Conservation (phyloP, 257 asterid species). For the Gardenia jasminoides region DNA sequence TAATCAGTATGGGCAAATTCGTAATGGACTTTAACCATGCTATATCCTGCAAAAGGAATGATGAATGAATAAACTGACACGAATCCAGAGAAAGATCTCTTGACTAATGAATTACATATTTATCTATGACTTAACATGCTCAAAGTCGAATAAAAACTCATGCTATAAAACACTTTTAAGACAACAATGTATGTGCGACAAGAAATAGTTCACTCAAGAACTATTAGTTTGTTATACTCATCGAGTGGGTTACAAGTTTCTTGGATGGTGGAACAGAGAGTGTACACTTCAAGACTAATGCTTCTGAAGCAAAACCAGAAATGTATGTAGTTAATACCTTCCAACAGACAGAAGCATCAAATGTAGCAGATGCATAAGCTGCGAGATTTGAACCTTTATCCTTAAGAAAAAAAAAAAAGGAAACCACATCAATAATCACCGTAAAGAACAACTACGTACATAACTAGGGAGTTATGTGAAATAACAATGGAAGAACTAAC, state of each 20-base stretch:
- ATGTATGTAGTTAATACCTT: conserved; percentile 38
- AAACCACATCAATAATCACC: not conserved
- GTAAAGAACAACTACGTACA: not conserved
- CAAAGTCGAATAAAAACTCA: not conserved
- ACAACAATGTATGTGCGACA: not conserved
- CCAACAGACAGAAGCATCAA: conserved; percentile 55
- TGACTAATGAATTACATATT: not conserved
- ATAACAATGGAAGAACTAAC: not conserved
- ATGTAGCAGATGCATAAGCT: conserved; percentile 42
- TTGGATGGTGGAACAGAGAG: not conserved
- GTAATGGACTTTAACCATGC: conserved; percentile 65
- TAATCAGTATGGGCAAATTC: conserved; percentile 53
- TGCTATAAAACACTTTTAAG: not conserved
- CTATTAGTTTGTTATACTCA: not conserved
- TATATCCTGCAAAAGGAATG: conserved; percentile 47
- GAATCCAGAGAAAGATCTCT: not conserved
- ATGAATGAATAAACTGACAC: not conserved
- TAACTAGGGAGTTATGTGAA: not conserved
- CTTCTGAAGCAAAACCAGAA: not conserved
- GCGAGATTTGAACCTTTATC: conserved; percentile 48
- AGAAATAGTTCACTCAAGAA: not conserved
- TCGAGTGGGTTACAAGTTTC: not conserved
- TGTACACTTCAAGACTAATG: not conserved
- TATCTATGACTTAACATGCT: not conserved
- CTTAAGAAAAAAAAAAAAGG: conserved; percentile 21